Base-by-base conservation (phyloP, 2,329 filamentous ascomycete genomes). In the Pestalotiopsis fici region DNA sequence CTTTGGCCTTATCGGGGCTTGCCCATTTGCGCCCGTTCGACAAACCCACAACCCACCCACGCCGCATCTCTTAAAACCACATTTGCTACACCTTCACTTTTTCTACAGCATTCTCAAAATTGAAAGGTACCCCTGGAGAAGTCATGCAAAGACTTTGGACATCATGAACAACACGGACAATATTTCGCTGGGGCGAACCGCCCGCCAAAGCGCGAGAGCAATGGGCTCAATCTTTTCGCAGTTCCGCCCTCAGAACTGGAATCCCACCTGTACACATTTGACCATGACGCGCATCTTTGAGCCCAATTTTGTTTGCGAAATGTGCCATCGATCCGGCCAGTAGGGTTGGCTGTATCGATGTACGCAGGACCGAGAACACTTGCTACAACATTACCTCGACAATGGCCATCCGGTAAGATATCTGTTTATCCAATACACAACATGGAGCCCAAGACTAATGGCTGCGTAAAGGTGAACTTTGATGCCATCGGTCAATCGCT, bases 311-410 rank as follows among this genome's bases (percentile, higher is more conserved):
- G 74, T 77, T 21, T 96, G 93, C 78, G 79, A 84, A 7, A 74
- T 83, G 27, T 96, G 93, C 73, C 80, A 81, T 50, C 79, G 80
- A 54, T 77, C 78, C 1, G 87, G 90, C 0, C 79, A 83, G 18
- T 83, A 90, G 65, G 91, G 92, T 28, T 96, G 91, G 87, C 80
- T 96, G 25, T 96, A 93, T 77, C 83, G 86, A 68, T 96, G 93
- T 77, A 67, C 74, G 25, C 71, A 75, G 57, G 79, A 82, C 61
- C 71, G 80, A 59, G 76, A 78, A 70, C 73, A 79, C 18, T 72
- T 81, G 54, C 73, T 86, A 35, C 77, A 81, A 21, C 78, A 81
- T 55, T 76, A 78, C 21, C 71, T 78, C 13, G 70, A 74, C 31
- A 73, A 72, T 27, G 73, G 74, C n/a, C 67, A 64, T 56, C 68